Evolutionary conservation across 495 filamentous ascomycete species (phyloP), one percentile per base, ranked within the genome.

Genomic region (Lasiosphaeriaceae sp.): DNA sequence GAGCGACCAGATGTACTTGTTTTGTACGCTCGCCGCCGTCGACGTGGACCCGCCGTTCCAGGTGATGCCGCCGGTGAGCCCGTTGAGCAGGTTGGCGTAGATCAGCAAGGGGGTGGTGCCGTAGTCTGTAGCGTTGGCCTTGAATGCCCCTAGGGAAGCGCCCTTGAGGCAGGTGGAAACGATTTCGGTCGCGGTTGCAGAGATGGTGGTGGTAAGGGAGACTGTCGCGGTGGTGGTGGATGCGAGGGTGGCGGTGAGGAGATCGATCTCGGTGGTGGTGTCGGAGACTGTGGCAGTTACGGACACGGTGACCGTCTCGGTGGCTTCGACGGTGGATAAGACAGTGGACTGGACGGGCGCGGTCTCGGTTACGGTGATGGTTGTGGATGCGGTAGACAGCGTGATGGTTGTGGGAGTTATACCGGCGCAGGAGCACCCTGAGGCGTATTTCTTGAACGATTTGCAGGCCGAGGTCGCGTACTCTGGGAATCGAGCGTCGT

Each of bases 361-460:
- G n/a, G 51, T 47, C 31, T 58, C 56, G 5, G 43, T 43, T 2
- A 58, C 43, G 22, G 59, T 61, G 9, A 54, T 50, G 16, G 55
- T 61, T 9, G 31, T 46, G 12, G 48, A 22, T 17, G 20, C 14
- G 9, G 50, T 34, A 2, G 34, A 43, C 23, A 35, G 51, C 4
- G 56, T 59, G 51, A 59, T 11, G 34, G 57, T 59, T 11, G 34
- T 20, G 39, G 57, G 21, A 21, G 21, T 29, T 7, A 50, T 56
- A 8, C 56, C 56, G 44, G 29, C 56, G 48, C 60, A 63, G 1
- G 35, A 31, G 56, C 60, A 63, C 1, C 56, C 60, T 39, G 49
- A 54, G 19, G 22, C 49, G 57, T 63, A 63, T 47, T 59, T 59
- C n/a, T 34, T 47, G n/a, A 45, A 63, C 7, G 51, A 55, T 24